phyloP scores from a whole-genome alignment of 306 rosid species.

The Quercus bicolor region DNA sequence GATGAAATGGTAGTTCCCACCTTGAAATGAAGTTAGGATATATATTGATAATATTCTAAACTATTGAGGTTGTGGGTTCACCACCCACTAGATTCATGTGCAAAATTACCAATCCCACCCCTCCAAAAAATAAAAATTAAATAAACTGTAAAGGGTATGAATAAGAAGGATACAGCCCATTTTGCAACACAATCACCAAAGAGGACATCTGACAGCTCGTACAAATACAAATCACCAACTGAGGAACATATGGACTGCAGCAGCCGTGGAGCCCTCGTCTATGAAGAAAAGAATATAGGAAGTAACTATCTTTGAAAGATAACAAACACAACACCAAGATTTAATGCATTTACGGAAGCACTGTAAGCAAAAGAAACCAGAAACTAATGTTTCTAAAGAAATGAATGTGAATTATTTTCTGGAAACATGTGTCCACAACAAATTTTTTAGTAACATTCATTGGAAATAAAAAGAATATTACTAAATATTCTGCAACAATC shows the following conservation, averaged over 20 bases:
- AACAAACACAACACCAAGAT: not conserved
- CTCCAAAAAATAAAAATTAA: too few relatives aligned
- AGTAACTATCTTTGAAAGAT: not conserved
- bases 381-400: not conserved
- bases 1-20: constrained; percentile 16
- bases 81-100: too few relatives aligned
- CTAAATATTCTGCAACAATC: not conserved
- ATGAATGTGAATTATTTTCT: not conserved
- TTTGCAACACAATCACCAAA: constrained; percentile 64
- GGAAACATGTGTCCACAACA: not conserved
- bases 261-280: constrained; percentile 84
- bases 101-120: too few relatives aligned
- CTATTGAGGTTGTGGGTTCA: too few relatives aligned
- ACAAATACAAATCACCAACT: constrained; percentile 77
- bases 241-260: constrained; percentile 72
- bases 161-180: constrained; percentile 82
- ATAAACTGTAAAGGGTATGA: not conserved
- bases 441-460: not conserved
- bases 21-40: constrained; percentile 5
- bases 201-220: constrained; percentile 57
- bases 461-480: not conserved
- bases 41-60: not conserved
- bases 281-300: constrained; percentile 21
- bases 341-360: not conserved
- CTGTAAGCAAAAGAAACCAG: not conserved